These are phyloP conservation scores for Ganoderma meredithae DNA, from an alignment of 1,284 basidiomycete species.

Conservation along the genomic window DNA sequence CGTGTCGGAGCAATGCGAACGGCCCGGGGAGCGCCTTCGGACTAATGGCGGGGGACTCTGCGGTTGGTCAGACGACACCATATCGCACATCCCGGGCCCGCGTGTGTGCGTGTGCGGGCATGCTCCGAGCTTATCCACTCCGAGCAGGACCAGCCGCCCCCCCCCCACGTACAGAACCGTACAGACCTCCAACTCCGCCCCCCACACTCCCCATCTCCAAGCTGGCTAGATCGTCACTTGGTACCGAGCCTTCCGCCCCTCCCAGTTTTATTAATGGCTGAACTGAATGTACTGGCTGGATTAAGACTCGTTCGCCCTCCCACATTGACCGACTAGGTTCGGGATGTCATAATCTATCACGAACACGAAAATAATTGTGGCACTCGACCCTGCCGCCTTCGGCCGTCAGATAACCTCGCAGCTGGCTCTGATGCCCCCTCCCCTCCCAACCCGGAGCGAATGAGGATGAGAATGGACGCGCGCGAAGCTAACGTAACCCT, in stretches of 20 bases:
- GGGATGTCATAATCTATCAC: neutral
- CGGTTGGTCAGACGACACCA: neutral
- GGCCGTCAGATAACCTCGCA: neutral
- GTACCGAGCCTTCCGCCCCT: neutral
- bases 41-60: neutral
- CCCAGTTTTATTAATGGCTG: neutral
- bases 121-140: constrained; percentile 1
- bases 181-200: too few species aligned
- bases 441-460: neutral
- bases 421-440: neutral
- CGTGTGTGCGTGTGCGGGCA: constrained; percentile 1
- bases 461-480: neutral
- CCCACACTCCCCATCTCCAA: too few species aligned
- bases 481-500: neutral
- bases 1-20: neutral
- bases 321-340: neutral
- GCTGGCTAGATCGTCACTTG: neutral
- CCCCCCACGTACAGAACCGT: neutral
- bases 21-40: neutral
- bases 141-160: neutral
- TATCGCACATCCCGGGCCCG: neutral
- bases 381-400: neutral
- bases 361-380: neutral
- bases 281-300: neutral
- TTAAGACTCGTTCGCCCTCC: neutral